These are phyloP conservation scores for Citrus unshiu DNA, from an alignment of 345 rosid genomes.

Conservation along the genomic window DNA sequence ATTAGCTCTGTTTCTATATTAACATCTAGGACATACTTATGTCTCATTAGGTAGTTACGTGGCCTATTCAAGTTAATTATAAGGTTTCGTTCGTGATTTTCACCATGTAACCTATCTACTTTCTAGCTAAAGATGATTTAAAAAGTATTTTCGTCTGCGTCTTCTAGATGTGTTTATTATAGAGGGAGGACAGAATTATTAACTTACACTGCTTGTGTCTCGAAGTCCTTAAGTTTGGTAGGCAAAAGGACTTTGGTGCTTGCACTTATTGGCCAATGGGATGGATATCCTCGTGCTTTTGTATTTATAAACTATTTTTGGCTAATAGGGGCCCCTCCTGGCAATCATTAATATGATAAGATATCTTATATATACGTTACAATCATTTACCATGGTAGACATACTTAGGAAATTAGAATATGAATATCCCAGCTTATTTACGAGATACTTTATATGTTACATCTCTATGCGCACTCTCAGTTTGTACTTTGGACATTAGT, in stretches of 20 bases:
- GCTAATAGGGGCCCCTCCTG: background rate
- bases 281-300: background rate
- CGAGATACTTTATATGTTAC: background rate
- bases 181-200: background rate
- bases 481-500: background rate
- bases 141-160: background rate
- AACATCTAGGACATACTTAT: background rate
- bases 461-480: background rate
- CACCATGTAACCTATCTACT: background rate
- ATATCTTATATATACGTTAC: background rate
- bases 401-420: too few species aligned
- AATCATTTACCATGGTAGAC: background rate
- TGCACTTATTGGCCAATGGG: background rate
- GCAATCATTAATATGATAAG: background rate
- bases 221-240: background rate
- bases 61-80: background rate
- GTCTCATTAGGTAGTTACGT: background rate
- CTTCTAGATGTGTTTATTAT: background rate
- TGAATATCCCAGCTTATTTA: background rate
- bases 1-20: background rate
- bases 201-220: background rate
- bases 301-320: background rate
- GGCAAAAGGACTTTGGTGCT: background rate
- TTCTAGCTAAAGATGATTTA: background rate
- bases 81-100: background rate